Evolutionary conservation across 306 rosid genomes (phyloP).

Genomic region (Trifolium subterraneum): DNA sequence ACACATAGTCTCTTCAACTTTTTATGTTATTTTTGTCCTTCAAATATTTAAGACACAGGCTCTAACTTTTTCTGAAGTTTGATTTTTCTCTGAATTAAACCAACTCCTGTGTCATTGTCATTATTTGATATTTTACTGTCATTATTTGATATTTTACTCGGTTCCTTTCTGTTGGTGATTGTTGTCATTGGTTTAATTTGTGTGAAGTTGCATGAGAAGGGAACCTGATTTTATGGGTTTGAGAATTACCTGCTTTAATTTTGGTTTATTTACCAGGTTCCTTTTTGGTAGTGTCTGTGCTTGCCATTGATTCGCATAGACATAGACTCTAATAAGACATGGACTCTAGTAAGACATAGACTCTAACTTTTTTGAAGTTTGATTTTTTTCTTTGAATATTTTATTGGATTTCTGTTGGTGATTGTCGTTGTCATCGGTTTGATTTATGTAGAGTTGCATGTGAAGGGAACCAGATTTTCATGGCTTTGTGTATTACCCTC

Average conservation of each 20-base stretch:
- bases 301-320: too few relatives aligned
- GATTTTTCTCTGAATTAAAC: not conserved
- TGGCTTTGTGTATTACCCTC: not conserved
- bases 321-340: too few relatives aligned
- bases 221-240: not conserved
- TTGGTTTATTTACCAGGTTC: not conserved
- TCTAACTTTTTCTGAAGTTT: not conserved
- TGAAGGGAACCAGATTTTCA: not conserved
- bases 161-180: not conserved
- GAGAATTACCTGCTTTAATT: not conserved
- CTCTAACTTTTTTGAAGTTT: not conserved
- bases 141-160: not conserved
- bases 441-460: slow-evolving; percentile 16
- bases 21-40: not conserved
- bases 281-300: not conserved
- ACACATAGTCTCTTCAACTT: not conserved
- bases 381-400: not conserved
- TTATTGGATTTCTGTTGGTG: not conserved
- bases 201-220: slow-evolving; percentile 21
- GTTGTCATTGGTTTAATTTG: not conserved
- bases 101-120: not conserved
- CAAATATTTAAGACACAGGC: not conserved
- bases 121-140: too few relatives aligned
- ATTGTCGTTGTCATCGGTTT: slow-evolving; percentile 13
- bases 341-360: not conserved